A percentile compares a stretch with the other conserved stretches of the same genome.
phyloP scores from a whole-genome alignment of 1,284 basidiomycete species.

The Leccinum subspadiceum region DNA sequence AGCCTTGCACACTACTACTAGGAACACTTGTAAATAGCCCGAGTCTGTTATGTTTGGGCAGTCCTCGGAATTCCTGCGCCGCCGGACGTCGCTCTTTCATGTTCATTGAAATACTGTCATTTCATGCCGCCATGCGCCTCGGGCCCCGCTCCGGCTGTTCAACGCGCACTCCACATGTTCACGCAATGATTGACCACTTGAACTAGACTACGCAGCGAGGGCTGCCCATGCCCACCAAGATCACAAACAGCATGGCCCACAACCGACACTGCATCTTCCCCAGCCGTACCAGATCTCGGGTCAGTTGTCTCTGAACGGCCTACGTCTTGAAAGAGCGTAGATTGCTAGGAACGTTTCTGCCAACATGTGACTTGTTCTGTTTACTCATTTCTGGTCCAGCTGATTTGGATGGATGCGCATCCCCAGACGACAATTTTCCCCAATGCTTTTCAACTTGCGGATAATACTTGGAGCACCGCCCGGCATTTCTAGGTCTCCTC shows the following conservation, averaged over 20 bases:
- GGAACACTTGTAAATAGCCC: constrained; percentile 5
- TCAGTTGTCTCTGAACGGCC: constrained; percentile 4
- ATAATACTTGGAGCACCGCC: constrained; percentile 18
- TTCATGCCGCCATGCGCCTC: constrained; percentile 25
- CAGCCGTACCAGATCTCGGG: constrained; percentile 12
- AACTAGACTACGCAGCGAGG: constrained; percentile 31
- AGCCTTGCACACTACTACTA: background rate
- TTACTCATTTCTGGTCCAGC: background rate
- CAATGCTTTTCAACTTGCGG: constrained; percentile 12
- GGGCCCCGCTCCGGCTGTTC: constrained; percentile 30
- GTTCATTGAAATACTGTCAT: constrained; percentile 17
- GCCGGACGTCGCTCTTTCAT: constrained; percentile 9
- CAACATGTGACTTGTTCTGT: constrained; percentile 6
- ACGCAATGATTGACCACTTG: constrained; percentile 28
- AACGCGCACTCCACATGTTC: constrained; percentile 35
- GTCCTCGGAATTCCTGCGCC: constrained; percentile 14
- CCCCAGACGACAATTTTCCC: constrained; percentile 2
- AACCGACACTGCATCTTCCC: constrained; percentile 21
- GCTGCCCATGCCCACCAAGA: constrained; percentile 26
- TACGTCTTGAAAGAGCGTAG: constrained; percentile 2
- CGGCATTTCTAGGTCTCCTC: constrained; percentile 26
- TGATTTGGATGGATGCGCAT: constrained; percentile 3
- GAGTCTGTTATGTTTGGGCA: constrained; percentile 3
- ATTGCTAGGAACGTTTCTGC: constrained; percentile 7
- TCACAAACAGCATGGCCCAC: constrained; percentile 21